Percentiles rank a stretch among this genome's conserved stretches.
phyloP scores from a whole-genome alignment of 805 yeast species.

The Sungouiella blattae region DNA sequence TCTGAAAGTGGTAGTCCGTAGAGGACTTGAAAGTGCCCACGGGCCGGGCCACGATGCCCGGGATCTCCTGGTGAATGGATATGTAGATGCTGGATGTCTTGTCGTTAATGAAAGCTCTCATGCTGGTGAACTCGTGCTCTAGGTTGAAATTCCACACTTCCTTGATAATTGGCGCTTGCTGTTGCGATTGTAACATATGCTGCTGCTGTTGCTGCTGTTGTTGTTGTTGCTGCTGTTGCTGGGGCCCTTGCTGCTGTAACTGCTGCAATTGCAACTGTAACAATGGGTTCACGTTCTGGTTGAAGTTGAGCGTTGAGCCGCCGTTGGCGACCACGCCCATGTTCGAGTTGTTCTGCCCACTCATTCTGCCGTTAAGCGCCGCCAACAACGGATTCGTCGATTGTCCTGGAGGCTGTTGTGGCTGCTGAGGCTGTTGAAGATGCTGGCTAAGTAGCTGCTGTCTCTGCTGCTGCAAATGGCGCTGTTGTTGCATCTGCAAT shows the following conservation, averaged over 20 bases:
- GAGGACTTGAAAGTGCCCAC: constrained; percentile 89
- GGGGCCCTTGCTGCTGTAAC: constrained; percentile 20
- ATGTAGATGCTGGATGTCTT: constrained; percentile 48
- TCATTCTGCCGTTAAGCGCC: constrained; percentile 27
- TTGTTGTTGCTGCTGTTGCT: constrained; percentile 13
- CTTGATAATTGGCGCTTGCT: constrained; percentile 50
- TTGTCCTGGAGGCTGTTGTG: constrained; percentile 13
- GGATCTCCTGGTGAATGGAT: constrained; percentile 86
- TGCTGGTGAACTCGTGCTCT: constrained; percentile 60
- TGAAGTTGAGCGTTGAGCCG: no score
- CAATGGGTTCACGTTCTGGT: constrained; percentile 23
- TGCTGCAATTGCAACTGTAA: constrained; percentile 28
- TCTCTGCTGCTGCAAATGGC: constrained; percentile 25
- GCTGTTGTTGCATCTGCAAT: constrained; percentile 29
- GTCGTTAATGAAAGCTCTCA: constrained; percentile 55
- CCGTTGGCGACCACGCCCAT: constrained; percentile 8
- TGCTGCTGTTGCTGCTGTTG: constrained; percentile 34
- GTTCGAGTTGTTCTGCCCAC: constrained; percentile 8
- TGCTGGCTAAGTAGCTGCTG: constrained; percentile 32
- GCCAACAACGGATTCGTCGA: constrained; percentile 35
- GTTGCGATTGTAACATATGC: constrained; percentile 16
- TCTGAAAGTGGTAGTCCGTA: constrained; percentile 92
- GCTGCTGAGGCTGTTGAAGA: constrained; percentile 28
- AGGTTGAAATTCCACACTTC: constrained; percentile 76
- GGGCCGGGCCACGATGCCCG: constrained; percentile 94